Percentiles rank a stretch among this genome's conserved stretches.
phyloP scores from a whole-genome alignment of 306 rosid genomes.

The Acacia acuminata region DNA sequence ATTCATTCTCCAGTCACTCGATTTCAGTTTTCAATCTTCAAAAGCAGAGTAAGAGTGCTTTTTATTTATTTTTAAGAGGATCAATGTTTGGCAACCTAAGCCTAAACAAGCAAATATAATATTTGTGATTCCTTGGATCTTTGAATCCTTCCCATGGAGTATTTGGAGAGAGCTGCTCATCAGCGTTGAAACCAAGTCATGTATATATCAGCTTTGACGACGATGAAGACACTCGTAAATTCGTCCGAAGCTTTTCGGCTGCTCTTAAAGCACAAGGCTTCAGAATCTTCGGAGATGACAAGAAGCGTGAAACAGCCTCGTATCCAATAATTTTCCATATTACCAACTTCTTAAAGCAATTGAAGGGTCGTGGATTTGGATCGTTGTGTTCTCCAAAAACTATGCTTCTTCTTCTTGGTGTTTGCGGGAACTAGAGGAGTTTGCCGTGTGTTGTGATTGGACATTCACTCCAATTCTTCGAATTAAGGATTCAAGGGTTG shows the following conservation, averaged over 20 bases:
- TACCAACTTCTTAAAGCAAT: not conserved
- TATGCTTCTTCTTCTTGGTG: not conserved
- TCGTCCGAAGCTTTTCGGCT: not conserved
- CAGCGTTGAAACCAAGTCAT: not conserved
- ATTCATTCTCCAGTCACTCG: no score
- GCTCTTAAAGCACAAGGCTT: not conserved
- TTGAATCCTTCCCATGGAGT: not conserved
- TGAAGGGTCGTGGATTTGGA: not conserved
- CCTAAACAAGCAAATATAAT: no score
- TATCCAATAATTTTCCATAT: not conserved
- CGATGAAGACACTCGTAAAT: not conserved
- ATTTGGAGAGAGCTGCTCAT: not conserved
- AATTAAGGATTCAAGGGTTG: no score
- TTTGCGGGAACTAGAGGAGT: not conserved
- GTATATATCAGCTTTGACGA: not conserved
- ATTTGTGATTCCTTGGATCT: no score
- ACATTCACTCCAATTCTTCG: no score
- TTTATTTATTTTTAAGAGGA: no score
- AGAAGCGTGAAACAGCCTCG: not conserved
- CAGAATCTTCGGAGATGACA: not conserved
- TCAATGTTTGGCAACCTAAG: no score
- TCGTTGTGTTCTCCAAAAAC: not conserved
- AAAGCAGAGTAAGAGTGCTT: no score
- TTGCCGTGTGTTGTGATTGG: no score
- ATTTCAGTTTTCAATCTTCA: no score